Conservation (phyloP, 192 early-diverging fungal species). For the Coemansia sp. region DNA sequence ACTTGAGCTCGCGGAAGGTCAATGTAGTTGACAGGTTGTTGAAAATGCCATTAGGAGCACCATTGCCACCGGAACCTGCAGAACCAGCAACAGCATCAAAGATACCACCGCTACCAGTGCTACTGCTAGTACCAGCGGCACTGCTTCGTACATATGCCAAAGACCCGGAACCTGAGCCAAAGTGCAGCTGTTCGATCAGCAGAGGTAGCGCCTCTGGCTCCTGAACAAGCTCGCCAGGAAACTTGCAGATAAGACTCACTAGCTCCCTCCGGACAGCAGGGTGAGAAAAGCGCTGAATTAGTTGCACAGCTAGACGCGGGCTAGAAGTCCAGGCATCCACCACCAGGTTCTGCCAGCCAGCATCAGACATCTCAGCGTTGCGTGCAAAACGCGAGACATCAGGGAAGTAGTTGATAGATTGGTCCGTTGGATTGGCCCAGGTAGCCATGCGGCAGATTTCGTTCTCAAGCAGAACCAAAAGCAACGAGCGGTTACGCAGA, state of each 20-base stretch:
- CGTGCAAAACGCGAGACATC: conserved; percentile 35
- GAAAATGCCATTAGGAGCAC: conserved; percentile 36
- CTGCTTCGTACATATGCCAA: background rate
- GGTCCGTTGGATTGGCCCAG: conserved; percentile 79
- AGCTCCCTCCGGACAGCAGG: conserved; percentile 67
- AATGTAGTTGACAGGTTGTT: conserved; percentile 18
- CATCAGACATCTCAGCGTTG: conserved; percentile 52
- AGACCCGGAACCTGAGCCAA: background rate
- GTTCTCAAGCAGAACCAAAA: conserved; percentile 84
- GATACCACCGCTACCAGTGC: background rate
- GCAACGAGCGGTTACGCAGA: conserved; percentile 46
- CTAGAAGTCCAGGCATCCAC: conserved; percentile 81
- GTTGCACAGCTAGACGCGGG: conserved; percentile 78
- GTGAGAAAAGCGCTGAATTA: conserved; percentile 72
- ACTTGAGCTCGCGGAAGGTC: conserved; percentile 57
- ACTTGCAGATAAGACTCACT: conserved; percentile 60
- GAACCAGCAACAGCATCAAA: background rate
- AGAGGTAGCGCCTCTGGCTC: conserved; percentile 72
- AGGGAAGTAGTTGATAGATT: conserved; percentile 26
- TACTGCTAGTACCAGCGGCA: background rate
- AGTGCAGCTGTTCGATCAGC: conserved; percentile 64
- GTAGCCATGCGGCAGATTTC: conserved; percentile 80
- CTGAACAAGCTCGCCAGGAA: conserved; percentile 65
- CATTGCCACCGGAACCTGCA: background rate
- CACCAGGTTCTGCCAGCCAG: conserved; percentile 74